Evolutionary conservation across 2,329 filamentous ascomycete species (phyloP).

Genomic region (Penicillium fuscoglaucum): DNA sequence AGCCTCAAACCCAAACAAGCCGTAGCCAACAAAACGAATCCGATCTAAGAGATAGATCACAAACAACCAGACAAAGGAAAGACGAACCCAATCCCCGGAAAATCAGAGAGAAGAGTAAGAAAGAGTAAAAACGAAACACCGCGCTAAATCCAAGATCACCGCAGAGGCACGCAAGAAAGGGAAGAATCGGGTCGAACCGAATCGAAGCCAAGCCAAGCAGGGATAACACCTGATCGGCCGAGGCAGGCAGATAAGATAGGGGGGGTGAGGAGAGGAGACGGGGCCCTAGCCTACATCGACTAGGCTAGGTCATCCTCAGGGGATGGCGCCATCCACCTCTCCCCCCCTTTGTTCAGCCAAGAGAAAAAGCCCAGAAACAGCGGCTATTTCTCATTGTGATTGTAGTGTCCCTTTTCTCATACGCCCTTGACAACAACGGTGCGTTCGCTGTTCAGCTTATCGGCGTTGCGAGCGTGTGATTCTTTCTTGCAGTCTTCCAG

Average conservation of each 20-base stretch:
- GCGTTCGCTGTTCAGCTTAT: slow-evolving; percentile 86
- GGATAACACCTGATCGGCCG: background rate
- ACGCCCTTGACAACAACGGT: slow-evolving; percentile 93
- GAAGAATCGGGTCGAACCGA: background rate
- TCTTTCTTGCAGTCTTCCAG: slow-evolving; percentile 98
- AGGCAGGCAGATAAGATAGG: background rate
- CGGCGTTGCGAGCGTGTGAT: slow-evolving; percentile 88
- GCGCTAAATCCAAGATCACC: slow-evolving; percentile 32
- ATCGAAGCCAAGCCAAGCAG: background rate
- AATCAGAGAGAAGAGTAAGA: background rate
- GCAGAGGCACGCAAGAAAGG: slow-evolving; percentile 20
- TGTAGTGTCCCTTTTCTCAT: slow-evolving; percentile 45
- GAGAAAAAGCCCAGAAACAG: background rate
- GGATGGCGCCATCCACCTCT: background rate
- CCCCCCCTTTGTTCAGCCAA: background rate
- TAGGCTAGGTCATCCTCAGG: background rate
- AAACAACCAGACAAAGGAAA: slow-evolving; percentile 10
- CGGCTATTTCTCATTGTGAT: background rate
- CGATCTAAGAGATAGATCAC: slow-evolving; percentile 11
- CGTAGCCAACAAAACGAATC: slow-evolving; percentile 16
- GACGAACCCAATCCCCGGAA: background rate
- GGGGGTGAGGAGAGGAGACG: background rate
- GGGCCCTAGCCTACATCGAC: background rate
- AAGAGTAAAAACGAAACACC: slow-evolving; percentile 27
- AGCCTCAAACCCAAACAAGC: slow-evolving; percentile 3